phyloP scores from a whole-genome alignment of 129 eudicot species.

The Deinandra increscens region DNA sequence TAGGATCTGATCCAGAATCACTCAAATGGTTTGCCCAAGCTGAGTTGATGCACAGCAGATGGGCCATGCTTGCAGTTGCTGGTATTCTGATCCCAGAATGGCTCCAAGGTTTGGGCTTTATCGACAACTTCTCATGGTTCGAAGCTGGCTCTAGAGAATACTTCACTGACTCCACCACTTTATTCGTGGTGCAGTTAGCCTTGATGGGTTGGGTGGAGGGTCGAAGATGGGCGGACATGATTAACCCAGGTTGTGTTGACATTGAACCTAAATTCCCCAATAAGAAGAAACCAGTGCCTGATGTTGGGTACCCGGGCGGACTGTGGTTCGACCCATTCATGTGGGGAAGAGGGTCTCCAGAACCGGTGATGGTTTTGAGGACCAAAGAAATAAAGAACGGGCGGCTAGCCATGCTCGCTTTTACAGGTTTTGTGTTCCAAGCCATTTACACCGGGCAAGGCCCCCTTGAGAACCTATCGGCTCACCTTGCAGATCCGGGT shows the following conservation, averaged over 20 bases:
- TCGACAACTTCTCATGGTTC: conserved; percentile 68
- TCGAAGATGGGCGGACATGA: conserved; percentile 86
- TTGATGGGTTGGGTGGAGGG: conserved; percentile 98
- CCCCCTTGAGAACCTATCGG: conserved; percentile 73
- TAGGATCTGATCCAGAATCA: conserved; percentile 82
- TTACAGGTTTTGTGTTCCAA: conserved; percentile 80
- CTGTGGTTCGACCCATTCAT: conserved; percentile 80
- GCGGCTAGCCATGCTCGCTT: conserved; percentile 86
- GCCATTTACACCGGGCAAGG: conserved; percentile 86
- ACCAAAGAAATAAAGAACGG: conserved; percentile 98
- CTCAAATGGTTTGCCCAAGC: conserved; percentile 96
- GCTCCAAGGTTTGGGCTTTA: conserved; percentile 65
- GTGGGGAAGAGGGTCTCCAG: conserved; percentile 94
- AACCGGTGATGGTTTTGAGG: conserved; percentile 86
- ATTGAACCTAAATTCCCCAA: conserved; percentile 69
- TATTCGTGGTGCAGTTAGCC: conserved; percentile 68
- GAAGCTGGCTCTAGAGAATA: conserved; percentile 72
- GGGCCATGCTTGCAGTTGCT: conserved; percentile 97
- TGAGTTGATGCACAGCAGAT: conserved; percentile 80
- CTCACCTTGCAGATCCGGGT: conserved; percentile 90
- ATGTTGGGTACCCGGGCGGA: conserved; percentile 98
- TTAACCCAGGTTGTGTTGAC: conserved; percentile 83
- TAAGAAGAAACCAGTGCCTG: conserved; percentile 62
- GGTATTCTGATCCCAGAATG: conserved; percentile 90
- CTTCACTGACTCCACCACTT: conserved; percentile 84